Base-by-base conservation (phyloP, 2,329 filamentous ascomycete genomes). In the Aspergillus flavus region DNA sequence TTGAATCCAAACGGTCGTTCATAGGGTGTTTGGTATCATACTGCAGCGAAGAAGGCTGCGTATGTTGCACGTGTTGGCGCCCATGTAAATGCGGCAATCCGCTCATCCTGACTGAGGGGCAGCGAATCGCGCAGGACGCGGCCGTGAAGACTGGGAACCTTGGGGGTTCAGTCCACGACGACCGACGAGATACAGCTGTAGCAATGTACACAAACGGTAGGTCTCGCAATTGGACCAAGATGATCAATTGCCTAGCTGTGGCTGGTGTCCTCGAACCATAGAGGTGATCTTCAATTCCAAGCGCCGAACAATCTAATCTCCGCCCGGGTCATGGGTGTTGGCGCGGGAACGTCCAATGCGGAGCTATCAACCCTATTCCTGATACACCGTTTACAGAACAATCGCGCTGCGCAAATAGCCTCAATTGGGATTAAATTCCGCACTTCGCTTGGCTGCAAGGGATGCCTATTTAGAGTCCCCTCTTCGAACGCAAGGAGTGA, bases 301-400 rank as follows among this genome's bases (percentile, higher is more conserved):
- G 56, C 23, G 45, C 46, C 55, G 48, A 63, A 43, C 60, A 63
- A 63, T 64, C 65, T 55, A 65, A 66, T 71, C 66, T 67, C 69
- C 65, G 65, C 67, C 59, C 59, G 54, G 50, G 69, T 70, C 34
- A 57, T 70, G 61, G 68, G 63, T 36, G 62, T 64, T 64, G 61
- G 61, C 58, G 48, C 53, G 64, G 64, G 57, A 69, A 67, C 61
- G 65, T 64, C 62, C 62, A 61, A 70, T 57, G 64, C 62, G 64
- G 59, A 68, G 60, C 59, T 54, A 63, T 59, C 58, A 61, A 59
- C 50, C 57, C 52, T 41, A 55, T 55, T 55, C 32, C 21, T 55
- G 59, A 36, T 43, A 34, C 39, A 30, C 30, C 45, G 43, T 41
- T 39, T 43, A 64, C 26, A 52, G 36, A 26, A 43, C 56, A 46